Evolutionary conservation across 169 alveolate genomes (phyloP).

Genomic region (Pseudocohnilembus persalinus): DNA sequence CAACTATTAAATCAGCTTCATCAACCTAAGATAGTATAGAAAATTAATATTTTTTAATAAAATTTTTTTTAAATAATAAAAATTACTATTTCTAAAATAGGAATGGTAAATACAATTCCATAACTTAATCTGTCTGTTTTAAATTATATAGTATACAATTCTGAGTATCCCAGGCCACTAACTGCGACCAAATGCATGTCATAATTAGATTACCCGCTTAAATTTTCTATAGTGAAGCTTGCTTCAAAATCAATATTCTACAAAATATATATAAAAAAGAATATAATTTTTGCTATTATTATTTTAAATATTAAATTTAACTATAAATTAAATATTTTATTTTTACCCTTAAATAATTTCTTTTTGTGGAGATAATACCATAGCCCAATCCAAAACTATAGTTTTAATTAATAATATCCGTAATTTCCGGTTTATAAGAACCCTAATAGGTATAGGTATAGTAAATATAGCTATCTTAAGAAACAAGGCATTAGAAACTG

Average conservation of each 20-base stretch:
- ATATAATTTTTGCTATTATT: too few relatives aligned
- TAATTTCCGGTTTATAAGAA: neutral
- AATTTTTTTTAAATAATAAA: too few relatives aligned
- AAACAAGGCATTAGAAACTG: neutral
- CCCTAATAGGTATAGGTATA: neutral
- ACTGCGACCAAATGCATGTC: neutral
- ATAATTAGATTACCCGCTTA: conserved; percentile 5
- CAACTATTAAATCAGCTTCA: neutral
- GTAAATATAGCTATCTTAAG: conserved; percentile 3
- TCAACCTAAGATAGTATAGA: neutral
- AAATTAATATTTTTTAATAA: too few relatives aligned
- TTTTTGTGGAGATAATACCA: neutral
- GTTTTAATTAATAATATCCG: neutral
- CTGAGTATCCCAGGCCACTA: conserved; percentile 4
- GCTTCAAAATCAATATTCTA: neutral
- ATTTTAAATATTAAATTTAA: too few relatives aligned
- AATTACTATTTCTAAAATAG: too few relatives aligned
- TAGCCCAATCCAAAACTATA: neutral
- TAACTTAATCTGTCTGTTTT: conserved; percentile 12
- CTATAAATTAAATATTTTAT: too few relatives aligned
- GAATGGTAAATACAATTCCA: conserved; percentile 4
- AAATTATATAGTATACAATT: neutral
- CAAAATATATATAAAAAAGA: too few relatives aligned
- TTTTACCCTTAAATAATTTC: neutral
- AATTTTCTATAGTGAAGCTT: neutral